Evolutionary conservation across 306 rosid genomes (phyloP).

Genomic region (Abrus precatorius): DNA sequence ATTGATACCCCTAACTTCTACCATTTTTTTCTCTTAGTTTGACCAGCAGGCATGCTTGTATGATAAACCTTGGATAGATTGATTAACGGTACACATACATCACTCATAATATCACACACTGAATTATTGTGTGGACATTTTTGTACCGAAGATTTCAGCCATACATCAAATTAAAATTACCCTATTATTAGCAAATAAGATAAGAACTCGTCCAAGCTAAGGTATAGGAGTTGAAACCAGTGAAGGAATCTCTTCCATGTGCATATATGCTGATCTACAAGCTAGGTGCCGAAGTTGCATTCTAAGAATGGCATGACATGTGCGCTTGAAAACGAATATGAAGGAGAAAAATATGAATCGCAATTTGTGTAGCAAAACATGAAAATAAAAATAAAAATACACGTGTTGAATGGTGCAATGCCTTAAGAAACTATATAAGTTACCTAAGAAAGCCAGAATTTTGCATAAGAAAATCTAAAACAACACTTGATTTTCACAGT

Average conservation of each 20-base stretch:
- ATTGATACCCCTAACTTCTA: too few species aligned
- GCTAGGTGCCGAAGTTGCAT: background rate
- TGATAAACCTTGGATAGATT: too few species aligned
- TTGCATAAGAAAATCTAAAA: slow-evolving; percentile 3
- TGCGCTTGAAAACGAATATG: background rate
- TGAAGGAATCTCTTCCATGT: slow-evolving; percentile 28
- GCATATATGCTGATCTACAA: background rate
- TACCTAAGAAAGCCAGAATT: background rate
- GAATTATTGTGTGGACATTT: background rate
- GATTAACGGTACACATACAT: too few species aligned
- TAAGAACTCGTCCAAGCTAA: slow-evolving; percentile 14
- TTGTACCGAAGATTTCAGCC: background rate
- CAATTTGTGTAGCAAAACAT: background rate
- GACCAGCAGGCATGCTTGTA: too few species aligned
- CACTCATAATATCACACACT: background rate
- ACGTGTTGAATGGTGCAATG: slow-evolving; percentile 13
- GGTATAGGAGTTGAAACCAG: background rate
- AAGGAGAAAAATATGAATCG: slow-evolving; percentile 28
- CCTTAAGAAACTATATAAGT: slow-evolving; percentile 39
- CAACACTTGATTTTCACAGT: slow-evolving; percentile 27
- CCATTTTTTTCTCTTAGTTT: too few species aligned
- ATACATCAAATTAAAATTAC: background rate
- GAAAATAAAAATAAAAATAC: background rate
- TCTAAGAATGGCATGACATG: slow-evolving; percentile 21
- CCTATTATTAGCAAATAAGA: background rate